phyloP scores from a whole-genome alignment of 2,329 filamentous ascomycete species.

The Sclerotinia trifoliorum region DNA sequence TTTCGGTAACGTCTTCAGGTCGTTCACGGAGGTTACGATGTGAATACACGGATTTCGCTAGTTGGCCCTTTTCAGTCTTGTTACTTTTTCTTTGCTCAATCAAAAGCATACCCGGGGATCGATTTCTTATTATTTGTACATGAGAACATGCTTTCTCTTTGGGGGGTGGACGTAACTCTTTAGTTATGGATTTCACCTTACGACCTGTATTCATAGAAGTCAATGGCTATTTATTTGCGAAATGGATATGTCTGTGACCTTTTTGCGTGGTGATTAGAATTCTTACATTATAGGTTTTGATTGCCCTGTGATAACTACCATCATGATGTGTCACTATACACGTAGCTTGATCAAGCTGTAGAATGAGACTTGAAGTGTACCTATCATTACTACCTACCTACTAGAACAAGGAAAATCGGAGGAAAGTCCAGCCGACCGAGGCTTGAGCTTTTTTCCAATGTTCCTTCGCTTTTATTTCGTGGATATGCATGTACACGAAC shows the following conservation, averaged over 20 bases:
- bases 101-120: constrained; percentile 21
- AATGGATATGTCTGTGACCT: neutral
- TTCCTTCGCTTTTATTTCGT: too few species aligned
- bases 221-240: constrained; percentile 18
- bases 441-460: too few species aligned
- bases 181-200: constrained; percentile 11
- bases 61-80: constrained; percentile 19
- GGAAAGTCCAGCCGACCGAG: neutral
- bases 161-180: neutral
- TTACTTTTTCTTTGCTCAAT: constrained; percentile 17
- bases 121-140: constrained; percentile 10
- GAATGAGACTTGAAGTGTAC: too few species aligned
- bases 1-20: constrained; percentile 22
- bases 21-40: constrained; percentile 21
- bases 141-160: constrained; percentile 14
- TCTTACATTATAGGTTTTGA: constrained; percentile 1
- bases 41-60: constrained; percentile 23
- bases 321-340: too few species aligned
- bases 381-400: neutral
- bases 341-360: too few species aligned
- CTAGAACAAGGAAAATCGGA: neutral
- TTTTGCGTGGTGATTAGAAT: constrained; percentile 7
- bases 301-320: too few species aligned
- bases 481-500: too few species aligned
- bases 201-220: constrained; percentile 23